Conservation (phyloP, 768 basidiomycete genomes). For the Gymnopilus junonius region DNA sequence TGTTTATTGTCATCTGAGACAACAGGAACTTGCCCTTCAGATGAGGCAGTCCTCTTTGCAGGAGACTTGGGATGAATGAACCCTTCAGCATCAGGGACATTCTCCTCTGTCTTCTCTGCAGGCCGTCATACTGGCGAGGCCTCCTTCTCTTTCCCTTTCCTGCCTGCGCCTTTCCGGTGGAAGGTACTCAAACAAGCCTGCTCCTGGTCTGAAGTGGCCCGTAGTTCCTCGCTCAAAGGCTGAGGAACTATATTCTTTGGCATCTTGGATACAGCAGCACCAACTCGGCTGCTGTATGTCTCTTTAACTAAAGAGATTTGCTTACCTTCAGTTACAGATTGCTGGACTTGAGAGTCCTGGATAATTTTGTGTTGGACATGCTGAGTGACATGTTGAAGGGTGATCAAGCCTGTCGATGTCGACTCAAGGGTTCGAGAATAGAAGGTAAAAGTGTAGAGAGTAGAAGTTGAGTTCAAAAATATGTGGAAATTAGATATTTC, state of each 20-base stretch:
- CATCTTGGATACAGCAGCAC: not conserved
- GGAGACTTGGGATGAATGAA: not conserved
- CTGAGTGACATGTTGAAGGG: no score
- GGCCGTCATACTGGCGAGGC: not conserved
- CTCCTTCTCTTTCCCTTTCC: not conserved
- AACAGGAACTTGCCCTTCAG: not conserved
- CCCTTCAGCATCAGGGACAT: not conserved
- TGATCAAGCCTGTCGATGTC: no score
- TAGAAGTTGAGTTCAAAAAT: no score
- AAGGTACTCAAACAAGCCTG: not conserved
- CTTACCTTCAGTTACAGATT: conserved; percentile 23
- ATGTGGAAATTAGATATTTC: no score
- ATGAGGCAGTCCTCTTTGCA: not conserved
- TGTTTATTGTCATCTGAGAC: not conserved
- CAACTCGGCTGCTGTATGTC: not conserved
- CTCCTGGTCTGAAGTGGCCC: not conserved
- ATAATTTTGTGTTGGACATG: no score
- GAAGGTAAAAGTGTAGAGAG: no score
- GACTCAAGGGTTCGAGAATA: no score
- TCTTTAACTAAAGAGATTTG: not conserved
- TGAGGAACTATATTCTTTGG: not conserved
- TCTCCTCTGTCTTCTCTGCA: not conserved
- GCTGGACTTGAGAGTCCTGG: no score
- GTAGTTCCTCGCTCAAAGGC: not conserved
- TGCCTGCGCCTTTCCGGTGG: not conserved